Conservation (phyloP, 1,284 basidiomycete genomes). For the Cystobasidiaceae sp. region DNA sequence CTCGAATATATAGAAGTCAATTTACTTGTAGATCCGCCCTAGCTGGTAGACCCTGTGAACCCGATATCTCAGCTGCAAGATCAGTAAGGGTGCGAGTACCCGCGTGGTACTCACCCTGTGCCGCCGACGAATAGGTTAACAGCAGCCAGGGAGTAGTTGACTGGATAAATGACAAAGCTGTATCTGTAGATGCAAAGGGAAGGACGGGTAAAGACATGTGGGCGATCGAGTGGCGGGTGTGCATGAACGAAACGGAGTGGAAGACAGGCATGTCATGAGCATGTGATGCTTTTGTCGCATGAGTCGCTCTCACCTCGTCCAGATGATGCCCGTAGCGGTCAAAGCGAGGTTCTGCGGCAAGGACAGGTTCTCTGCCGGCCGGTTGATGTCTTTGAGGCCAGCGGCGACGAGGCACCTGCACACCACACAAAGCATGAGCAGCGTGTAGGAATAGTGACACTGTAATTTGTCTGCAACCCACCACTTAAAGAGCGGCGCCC, state of each 20-base stretch:
- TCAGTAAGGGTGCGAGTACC: too few species aligned
- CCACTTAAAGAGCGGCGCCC: slow-evolving; percentile 66
- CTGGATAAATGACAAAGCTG: slow-evolving; percentile 90
- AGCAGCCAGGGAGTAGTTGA: slow-evolving; percentile 95
- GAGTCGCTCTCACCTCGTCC: too few species aligned
- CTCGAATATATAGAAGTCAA: too few species aligned
- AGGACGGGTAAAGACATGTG: too few species aligned
- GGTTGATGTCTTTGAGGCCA: slow-evolving; percentile 82
- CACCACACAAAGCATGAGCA: slow-evolving; percentile 56
- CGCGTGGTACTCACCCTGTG: slow-evolving; percentile 77
- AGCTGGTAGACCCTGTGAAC: too few species aligned
- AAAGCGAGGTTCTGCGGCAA: slow-evolving; percentile 91
- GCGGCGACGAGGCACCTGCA: slow-evolving; percentile 95
- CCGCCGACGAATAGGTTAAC: slow-evolving; percentile 96
- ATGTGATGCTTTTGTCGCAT: too few species aligned
- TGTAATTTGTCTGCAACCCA: slow-evolving; percentile 16
- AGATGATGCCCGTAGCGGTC: slow-evolving; percentile 89
- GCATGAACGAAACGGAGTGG: too few species aligned
- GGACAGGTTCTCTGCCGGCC: slow-evolving; percentile 92
- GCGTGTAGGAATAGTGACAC: background rate
- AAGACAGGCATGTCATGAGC: too few species aligned
- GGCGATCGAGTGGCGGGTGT: too few species aligned
- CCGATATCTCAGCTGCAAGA: too few species aligned
- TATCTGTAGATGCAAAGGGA: too few species aligned
- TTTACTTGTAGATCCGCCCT: too few species aligned